phyloP scores from a whole-genome alignment of 768 basidiomycete genomes.

The Suillus occidentalis region DNA sequence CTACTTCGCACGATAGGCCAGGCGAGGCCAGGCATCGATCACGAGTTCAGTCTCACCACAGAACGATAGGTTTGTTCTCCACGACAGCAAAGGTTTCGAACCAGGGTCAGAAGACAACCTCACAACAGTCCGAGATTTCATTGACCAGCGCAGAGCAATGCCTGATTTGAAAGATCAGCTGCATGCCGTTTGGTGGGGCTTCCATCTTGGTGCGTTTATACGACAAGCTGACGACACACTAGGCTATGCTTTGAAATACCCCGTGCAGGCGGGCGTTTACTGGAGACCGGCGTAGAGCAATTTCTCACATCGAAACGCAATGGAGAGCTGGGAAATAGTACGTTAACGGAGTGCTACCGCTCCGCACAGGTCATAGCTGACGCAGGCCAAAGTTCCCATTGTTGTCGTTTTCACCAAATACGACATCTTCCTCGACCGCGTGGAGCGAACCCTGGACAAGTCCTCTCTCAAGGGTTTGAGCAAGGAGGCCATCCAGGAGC shows the following conservation, averaged over 20 bases:
- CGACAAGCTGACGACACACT: background rate
- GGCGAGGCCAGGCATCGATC: too few relatives aligned
- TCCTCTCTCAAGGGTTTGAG: background rate
- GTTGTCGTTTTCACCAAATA: constrained; percentile 10
- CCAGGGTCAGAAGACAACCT: too few relatives aligned
- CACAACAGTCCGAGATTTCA: too few relatives aligned
- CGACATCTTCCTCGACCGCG: background rate
- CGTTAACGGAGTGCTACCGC: background rate
- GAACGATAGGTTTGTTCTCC: too few relatives aligned
- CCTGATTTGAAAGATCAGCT: constrained; percentile 12
- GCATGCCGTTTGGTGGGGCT: constrained; percentile 17
- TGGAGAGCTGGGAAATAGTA: constrained; percentile 1
- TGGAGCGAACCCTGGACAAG: background rate
- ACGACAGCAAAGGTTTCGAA: too few relatives aligned
- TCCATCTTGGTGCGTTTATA: background rate
- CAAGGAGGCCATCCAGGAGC: too few relatives aligned
- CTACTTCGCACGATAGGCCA: too few relatives aligned
- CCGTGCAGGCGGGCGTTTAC: background rate
- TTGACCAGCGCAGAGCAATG: too few relatives aligned
- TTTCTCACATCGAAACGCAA: background rate
- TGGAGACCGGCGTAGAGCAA: background rate
- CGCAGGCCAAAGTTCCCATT: background rate
- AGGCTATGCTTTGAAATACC: constrained; percentile 9
- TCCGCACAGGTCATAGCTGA: background rate
- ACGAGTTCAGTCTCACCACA: too few relatives aligned